Base-by-base conservation (phyloP, 2,329 filamentous ascomycete species). In the Colletotrichum kahawae region DNA sequence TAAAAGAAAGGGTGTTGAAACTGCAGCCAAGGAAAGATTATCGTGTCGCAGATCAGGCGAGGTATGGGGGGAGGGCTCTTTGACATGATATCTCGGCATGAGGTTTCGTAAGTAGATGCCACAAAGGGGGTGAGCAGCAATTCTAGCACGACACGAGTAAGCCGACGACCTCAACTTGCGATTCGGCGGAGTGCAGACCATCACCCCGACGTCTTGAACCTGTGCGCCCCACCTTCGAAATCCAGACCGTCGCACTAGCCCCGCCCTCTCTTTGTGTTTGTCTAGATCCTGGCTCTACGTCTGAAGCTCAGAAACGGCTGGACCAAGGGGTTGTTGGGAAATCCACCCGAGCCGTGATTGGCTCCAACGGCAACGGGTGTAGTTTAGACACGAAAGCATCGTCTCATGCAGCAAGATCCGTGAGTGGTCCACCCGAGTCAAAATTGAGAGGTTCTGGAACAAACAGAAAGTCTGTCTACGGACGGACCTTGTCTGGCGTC, bases 401-500 rank as follows among this genome's bases (percentile, higher is more conserved):
- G 71, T 74, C 68, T 74, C 63, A 72, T 67, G 24, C 36, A 62
- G 27, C 43, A 24, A 31, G 36, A 67, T 43, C 36, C 33, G 62
- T 67, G 69, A 71, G 56, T 74, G 67, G 71, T 24, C 48, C 27
- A 24, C 10, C 27, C 14, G 68, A 75, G 62, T 71, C 62, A 72
- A 75, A 54, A 33, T 63, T 29, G 29, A 48, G 63, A 75, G 62
- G 38, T 75, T 67, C 33, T 75, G 72, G 72, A 67, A 75, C 68
- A 67, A 21, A 31, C 8, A 27, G 16, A 56, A 75, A 75, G 31
- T 67, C 27, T 75, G 63, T 63, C 24, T 57, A 38, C 68, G 56
- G 62, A 75, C 54, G 56, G 69, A 48, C 36, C 59, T 60, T 60
- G 29, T 60, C 57, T 60, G 10, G 43, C 18, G 33, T 29, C 31